Base-by-base conservation (phyloP, 352 stramenopile species). In the Phytopythium kandeliae region DNA sequence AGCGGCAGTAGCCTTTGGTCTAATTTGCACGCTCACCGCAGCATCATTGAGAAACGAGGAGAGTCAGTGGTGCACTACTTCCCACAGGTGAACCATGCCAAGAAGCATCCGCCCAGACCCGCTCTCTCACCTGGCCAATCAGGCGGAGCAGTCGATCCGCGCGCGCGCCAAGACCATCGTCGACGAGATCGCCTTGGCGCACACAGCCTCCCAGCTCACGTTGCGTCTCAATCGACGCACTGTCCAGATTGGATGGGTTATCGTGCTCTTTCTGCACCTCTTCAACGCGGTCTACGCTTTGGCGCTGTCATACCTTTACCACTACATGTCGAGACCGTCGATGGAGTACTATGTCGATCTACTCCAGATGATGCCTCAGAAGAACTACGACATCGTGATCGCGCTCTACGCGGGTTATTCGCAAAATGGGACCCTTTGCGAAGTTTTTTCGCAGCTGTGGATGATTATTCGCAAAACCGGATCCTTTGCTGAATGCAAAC, bases 301-400 rank as follows among this genome's bases (percentile, higher is more conserved):
- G 17, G 53, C 48, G 19, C 48, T 69, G 7, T 52, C 57, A 5
- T 69, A 67, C 33, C 38, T 64, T 13, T 72, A 67, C n/a, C 43
- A 60, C 34, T 69, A 61, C 35, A 51, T 72, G 56, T 35, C 50
- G n/a, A 60, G 48, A 19, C 60, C 63, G 0, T 28, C 36, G 13
- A 72, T 72, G 60, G 24, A 44, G 21, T 72, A 64, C 34, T 72
- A 67, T 26, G 50, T 66, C 7, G 54, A 60, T 6, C 33, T 69
- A 22, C 33, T 72, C 3, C 52, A 57, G 26, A 67, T 67, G 54
- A 72, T 67, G 64, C 57, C 57, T n/a, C 64, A 66, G 34, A 22
- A 62, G 26, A 63, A 72, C 21, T 62, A 69, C 40, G 49, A 42
- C 12, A 22, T 44, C 38, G 22, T 64, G 3, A 52, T 64, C 19